Base-by-base conservation (phyloP, 176 grass and related monocot genomes). In the Bromus sterilis region DNA sequence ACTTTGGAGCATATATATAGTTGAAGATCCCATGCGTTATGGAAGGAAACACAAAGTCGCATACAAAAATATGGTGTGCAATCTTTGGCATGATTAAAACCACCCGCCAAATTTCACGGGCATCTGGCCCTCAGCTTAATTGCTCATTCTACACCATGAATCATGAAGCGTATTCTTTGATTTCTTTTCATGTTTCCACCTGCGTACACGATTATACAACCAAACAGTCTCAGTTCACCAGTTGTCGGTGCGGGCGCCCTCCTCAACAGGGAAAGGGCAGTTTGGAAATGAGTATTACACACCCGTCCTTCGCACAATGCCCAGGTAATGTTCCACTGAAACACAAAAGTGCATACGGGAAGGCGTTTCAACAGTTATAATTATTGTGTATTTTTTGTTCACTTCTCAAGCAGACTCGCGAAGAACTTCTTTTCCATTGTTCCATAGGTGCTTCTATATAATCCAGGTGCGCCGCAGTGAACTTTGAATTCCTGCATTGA, bases 401-500 rank as follows among this genome's bases (percentile, higher is more conserved):
- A 4, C 16, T 34, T 68, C 81, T 62, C n/a, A 9, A 58, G 44
- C 43, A 64, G 14, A 56, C 24, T 13, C 31, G 25, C 29, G 18
- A 5, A 4, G 0, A n/a, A 55, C 25, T 30, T 85, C 15, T 71
- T 63, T 63, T 21, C 26, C 43, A 32, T 37, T 83, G 24, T 13
- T 66, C 72, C 64, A 77, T 29, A 3, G 43, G n/a, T 20, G 30
- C 46, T 78, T 79, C 36, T 73, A 57, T 11, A 29, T 66, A 48
- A 67, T 74, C 57, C 36, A 65, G 36, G 74, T 14, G 11, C 31
- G 73, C 78, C 30, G 13, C 44, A 28, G 32, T 1, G 21, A 44
- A 11, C 87, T 66, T 20, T 30, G 64, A 73, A 56, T 36, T 32
- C 49, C 88, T 89, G 83, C 79, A 74, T 56, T 58, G n/a, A 58